These are phyloP conservation scores for Kwoniella heveanensis DNA, from an alignment of 768 basidiomycete genomes.

Conservation along the genomic window DNA sequence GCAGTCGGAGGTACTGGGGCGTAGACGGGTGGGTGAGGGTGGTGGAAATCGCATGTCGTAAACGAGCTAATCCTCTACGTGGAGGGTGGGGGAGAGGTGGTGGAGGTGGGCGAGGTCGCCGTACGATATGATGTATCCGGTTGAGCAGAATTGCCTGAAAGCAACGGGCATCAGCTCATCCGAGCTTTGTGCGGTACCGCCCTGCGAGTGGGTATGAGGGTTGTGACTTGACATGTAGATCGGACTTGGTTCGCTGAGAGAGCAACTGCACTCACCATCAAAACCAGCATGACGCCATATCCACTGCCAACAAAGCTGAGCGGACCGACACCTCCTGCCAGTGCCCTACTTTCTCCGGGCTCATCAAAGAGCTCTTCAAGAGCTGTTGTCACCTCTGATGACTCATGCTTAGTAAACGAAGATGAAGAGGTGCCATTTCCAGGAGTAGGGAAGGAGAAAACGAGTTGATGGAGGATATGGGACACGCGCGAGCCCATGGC, in stretches of 20 bases:
- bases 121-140: constrained; percentile 51
- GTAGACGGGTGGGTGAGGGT: constrained; percentile 30
- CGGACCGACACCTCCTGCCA: constrained; percentile 47
- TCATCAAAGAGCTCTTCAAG: constrained; percentile 29
- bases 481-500: constrained; percentile 37
- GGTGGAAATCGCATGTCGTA: constrained; percentile 20
- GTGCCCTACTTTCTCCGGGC: constrained; percentile 46
- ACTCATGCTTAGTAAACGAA: neutral
- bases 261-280: constrained; percentile 48
- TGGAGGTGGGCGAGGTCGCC: constrained; percentile 36
- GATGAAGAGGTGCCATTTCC: constrained; percentile 20
- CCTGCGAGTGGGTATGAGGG: too few relatives aligned
- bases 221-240: too few relatives aligned
- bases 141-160: constrained; percentile 46
- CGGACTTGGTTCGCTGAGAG: too few relatives aligned
- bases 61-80: constrained; percentile 21
- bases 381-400: neutral
- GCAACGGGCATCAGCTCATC: neutral
- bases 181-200: too few relatives aligned
- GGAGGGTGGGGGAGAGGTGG: constrained; percentile 39
- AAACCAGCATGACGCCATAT: constrained; percentile 48
- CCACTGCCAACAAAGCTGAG: constrained; percentile 48
- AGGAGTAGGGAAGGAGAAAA: constrained; percentile 48
- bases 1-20: constrained; percentile 40
- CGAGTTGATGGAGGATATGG: constrained; percentile 36